phyloP scores from a whole-genome alignment of 2,329 filamentous ascomycete genomes.

The Aureobasidium mangrovei region DNA sequence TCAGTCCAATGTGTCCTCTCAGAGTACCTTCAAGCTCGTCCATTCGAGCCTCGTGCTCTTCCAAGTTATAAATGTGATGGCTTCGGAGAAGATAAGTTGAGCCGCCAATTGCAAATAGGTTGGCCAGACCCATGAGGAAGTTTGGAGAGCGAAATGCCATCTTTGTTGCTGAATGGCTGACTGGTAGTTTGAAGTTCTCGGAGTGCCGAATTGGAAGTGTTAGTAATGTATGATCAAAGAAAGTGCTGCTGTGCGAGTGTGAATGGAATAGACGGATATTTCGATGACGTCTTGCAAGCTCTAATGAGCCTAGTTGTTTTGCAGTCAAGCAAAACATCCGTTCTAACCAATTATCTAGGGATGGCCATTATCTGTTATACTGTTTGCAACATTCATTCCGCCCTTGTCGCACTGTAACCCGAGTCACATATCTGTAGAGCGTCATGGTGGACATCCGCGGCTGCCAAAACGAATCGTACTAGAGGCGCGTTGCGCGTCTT shows the following conservation, averaged over 20 bases:
- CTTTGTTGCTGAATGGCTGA: not conserved
- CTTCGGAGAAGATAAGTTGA: conserved; percentile 16
- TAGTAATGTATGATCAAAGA: not conserved
- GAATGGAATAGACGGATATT: not conserved
- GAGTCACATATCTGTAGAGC: too few species aligned
- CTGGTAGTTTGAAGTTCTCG: not conserved
- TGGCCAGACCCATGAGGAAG: conserved; percentile 17
- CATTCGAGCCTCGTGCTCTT: conserved; percentile 41
- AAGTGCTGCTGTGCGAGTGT: not conserved
- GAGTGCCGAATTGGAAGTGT: too few species aligned
- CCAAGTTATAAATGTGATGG: conserved; percentile 35
- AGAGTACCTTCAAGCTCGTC: conserved; percentile 42
- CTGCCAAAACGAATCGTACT: not conserved
- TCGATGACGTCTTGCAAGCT: conserved; percentile 2
- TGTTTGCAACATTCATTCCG: too few species aligned
- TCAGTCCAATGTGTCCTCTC: conserved; percentile 39
- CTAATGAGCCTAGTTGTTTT: not conserved
- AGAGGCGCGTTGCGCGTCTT: not conserved
- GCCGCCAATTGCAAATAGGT: conserved; percentile 17
- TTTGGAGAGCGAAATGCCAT: conserved; percentile 15
- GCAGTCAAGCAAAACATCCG: not conserved
- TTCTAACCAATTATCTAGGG: too few species aligned
- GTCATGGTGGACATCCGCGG: too few species aligned
- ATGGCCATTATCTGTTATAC: too few species aligned
- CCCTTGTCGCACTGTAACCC: too few species aligned